Percentiles rank a stretch among this genome's conserved stretches.
phyloP scores from a whole-genome alignment of 768 basidiomycete genomes.

The Lenzites betulinus region DNA sequence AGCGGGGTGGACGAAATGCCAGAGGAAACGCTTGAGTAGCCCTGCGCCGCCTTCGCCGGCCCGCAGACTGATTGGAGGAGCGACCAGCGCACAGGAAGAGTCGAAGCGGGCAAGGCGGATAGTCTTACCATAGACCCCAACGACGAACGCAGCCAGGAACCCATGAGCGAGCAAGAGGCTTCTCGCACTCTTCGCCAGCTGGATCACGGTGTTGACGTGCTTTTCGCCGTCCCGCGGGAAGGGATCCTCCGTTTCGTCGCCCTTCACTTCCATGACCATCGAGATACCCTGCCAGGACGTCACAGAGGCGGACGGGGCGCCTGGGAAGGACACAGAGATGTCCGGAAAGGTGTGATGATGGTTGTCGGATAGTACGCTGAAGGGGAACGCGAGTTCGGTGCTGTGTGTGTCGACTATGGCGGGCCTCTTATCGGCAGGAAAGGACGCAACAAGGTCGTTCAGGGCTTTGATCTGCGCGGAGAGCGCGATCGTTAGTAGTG shows the following conservation, averaged over 20 bases:
- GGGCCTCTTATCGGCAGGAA: neutral
- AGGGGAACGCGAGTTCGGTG: neutral
- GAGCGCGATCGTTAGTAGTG: no score
- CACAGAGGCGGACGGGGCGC: neutral
- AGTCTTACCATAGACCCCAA: constrained; percentile 11
- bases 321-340: constrained; percentile 2
- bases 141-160: constrained; percentile 1
- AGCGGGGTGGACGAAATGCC: constrained; percentile 15
- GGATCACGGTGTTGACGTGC: neutral
- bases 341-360: constrained; percentile 1
- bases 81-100: constrained; percentile 14
- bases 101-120: constrained; percentile 18
- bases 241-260: neutral
- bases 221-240: neutral
- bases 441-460: neutral
- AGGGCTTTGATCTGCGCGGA: constrained; percentile 1
- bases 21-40: constrained; percentile 15
- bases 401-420: neutral
- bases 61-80: constrained; percentile 2
- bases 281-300: constrained; percentile 9
- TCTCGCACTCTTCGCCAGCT: neutral
- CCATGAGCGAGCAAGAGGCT: constrained; percentile 7
- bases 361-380: neutral
- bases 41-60: neutral
- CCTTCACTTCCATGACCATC: constrained; percentile 11